Base-by-base conservation (phyloP, 148 eudicot species). In the Spergularia bocconei region DNA sequence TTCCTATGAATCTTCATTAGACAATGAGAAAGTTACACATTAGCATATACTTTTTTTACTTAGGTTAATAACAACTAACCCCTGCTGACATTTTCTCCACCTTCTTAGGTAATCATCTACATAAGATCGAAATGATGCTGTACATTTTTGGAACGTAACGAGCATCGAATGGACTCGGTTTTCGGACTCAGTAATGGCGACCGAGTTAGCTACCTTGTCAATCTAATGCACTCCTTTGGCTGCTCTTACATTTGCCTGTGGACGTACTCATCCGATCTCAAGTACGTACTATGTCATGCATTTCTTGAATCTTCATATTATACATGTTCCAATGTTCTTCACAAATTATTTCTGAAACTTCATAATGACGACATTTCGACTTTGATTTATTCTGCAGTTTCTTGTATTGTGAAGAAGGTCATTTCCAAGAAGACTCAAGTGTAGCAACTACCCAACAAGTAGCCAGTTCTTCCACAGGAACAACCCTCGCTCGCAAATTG, bases 161-260 rank as follows among this genome's bases (percentile, higher is more conserved):
- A 21, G 51, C 11, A 19, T 51, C 16, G 17, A 7, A 90, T 93
- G 98, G 97, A 86, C 61, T 79, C 86, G 72, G 79, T 94, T n/a
- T 90, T 94, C 78, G 64, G 15, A 17, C 90, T 86, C 16, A 81
- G 75, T n/a, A 81, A 81, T 39, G 86, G 74, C 21, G 88, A 78
- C 15, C 91, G 92, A 20, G 77, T 83, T 55, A 63, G 60, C 57
- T 76, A 63, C 76, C 85, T 87, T 57, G 84, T 72, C 19, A 74
- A 84, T 5, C 74, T 90, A 15, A 79, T 85, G 67, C 85, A 80
- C 7, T 78, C 91, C 52, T 78, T 85, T 64, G 85, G 83, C 39
- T 88, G 75, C 80, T 80, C 85, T 53, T 89, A 90, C 80, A 85
- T 90, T 81, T 92, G 91, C 81, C 91, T 95, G 8, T 92, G 99